Evolutionary conservation across 208 protist species (phyloP).

Genomic region (Hexamita inflata): DNA sequence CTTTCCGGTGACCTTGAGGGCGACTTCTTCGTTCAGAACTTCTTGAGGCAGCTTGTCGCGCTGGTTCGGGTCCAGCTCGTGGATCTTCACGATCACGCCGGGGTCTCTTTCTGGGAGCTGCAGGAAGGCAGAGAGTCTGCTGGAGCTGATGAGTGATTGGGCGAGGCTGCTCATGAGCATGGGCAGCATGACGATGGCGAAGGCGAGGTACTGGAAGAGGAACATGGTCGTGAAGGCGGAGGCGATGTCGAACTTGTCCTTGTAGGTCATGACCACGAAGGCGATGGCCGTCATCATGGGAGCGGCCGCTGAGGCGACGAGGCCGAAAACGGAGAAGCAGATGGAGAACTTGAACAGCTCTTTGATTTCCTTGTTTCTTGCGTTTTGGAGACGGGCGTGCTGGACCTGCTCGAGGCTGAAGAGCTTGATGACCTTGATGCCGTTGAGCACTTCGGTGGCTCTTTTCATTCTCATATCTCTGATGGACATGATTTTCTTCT

Average conservation of each 20-base stretch:
- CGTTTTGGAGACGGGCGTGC: conserved; percentile 29
- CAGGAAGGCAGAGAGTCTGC: conserved; percentile 30
- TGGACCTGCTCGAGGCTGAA: conserved; percentile 52
- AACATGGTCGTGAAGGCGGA: conserved; percentile 15
- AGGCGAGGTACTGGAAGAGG: conserved; percentile 11
- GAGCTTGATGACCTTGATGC: conserved; percentile 54
- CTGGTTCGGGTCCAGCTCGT: too few relatives aligned
- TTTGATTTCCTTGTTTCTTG: conserved; percentile 24
- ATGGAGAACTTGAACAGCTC: not conserved
- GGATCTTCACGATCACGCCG: conserved; percentile 1
- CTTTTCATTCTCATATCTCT: conserved; percentile 49
- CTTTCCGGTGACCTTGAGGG: not conserved
- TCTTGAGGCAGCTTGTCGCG: not conserved
- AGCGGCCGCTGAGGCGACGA: not conserved
- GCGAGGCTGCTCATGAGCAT: not conserved
- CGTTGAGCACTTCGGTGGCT: conserved; percentile 49
- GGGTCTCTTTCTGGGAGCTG: not conserved
- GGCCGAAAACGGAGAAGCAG: not conserved
- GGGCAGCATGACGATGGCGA: not conserved
- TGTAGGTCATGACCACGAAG: conserved; percentile 6
- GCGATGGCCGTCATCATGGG: conserved; percentile 12
- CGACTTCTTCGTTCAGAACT: not conserved
- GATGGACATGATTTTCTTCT: conserved; percentile 24
- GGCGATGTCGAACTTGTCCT: not conserved
- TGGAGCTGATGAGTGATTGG: conserved; percentile 9